Evolutionary conservation across 768 basidiomycete species (phyloP).

Genomic region (Pisolithus marmoratus): DNA sequence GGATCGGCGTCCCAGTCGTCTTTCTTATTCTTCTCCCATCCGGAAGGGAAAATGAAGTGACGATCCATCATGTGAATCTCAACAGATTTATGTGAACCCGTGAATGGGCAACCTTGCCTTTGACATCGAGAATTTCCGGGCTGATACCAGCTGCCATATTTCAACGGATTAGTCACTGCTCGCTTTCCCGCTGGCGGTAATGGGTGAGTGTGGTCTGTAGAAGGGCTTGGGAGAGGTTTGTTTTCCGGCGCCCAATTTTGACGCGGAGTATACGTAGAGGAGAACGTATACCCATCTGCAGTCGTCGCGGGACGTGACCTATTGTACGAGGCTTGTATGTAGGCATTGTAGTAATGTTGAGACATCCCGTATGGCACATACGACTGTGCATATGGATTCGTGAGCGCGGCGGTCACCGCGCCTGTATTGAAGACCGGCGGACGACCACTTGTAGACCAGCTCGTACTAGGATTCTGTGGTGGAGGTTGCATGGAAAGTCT

Average conservation of each 20-base stretch:
- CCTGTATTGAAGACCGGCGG: constrained; percentile 19
- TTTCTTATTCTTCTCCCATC: constrained; percentile 55
- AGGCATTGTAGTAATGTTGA: constrained; percentile 54
- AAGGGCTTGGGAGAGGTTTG: not conserved
- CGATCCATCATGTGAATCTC: constrained; percentile 86
- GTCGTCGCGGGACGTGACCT: constrained; percentile 17
- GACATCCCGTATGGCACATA: constrained; percentile 30
- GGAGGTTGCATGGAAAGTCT: not conserved
- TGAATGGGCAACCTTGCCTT: constrained; percentile 59
- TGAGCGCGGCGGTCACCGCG: constrained; percentile 19
- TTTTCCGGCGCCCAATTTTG: not conserved
- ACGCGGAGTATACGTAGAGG: constrained; percentile 32
- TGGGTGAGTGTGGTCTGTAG: constrained; percentile 1
- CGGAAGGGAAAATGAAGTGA: constrained; percentile 77
- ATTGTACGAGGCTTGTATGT: constrained; percentile 30
- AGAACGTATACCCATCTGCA: constrained; percentile 33
- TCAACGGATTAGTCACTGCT: constrained; percentile 14
- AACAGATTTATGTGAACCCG: constrained; percentile 63
- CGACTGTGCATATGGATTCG: constrained; percentile 25
- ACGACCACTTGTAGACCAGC: not conserved
- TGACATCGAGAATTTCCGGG: constrained; percentile 57
- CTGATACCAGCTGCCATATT: constrained; percentile 50
- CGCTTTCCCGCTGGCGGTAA: constrained; percentile 4
- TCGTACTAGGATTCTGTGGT: too few relatives aligned
- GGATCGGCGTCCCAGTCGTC: constrained; percentile 80